A percentile compares a stretch with the other conserved stretches of the same genome.
Evolutionary conservation across 345 rosid genomes (phyloP).

Genomic region (Linum trigynum): DNA sequence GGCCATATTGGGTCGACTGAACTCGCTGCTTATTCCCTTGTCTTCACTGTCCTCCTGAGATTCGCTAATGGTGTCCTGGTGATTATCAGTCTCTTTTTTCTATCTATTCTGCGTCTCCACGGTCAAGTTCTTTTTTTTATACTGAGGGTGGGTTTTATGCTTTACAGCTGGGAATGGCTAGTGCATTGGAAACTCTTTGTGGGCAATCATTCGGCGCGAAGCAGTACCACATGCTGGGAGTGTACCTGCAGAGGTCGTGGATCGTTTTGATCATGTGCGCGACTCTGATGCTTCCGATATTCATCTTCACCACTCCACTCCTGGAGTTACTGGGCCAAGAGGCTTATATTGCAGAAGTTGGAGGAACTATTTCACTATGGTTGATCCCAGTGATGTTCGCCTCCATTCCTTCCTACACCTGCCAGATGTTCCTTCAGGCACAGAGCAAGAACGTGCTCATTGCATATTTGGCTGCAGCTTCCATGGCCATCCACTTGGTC

Average conservation of each 20-base stretch:
- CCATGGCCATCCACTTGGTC: slow-evolving; percentile 25
- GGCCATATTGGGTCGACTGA: not conserved
- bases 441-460: slow-evolving; percentile 41
- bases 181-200: slow-evolving; percentile 51
- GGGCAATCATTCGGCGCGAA: slow-evolving; percentile 58
- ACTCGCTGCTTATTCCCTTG: slow-evolving; percentile 28
- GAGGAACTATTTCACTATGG: slow-evolving; percentile 40
- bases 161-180: slow-evolving; percentile 49
- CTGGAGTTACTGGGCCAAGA: slow-evolving; percentile 35
- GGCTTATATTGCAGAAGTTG: slow-evolving; percentile 28
- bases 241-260: slow-evolving; percentile 53
- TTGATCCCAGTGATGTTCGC: slow-evolving; percentile 38
- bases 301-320: slow-evolving; percentile 32
- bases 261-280: slow-evolving; percentile 26
- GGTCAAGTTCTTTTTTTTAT: not conserved
- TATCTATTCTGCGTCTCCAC: not conserved
- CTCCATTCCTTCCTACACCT: slow-evolving; percentile 30
- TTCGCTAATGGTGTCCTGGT: slow-evolving; percentile 63
- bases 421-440: slow-evolving; percentile 49
- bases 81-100: not conserved
- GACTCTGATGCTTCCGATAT: slow-evolving; percentile 32
- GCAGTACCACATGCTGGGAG: slow-evolving; percentile 54
- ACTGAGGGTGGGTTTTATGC: slow-evolving; percentile 11
- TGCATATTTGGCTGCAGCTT: slow-evolving; percentile 27
- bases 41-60: slow-evolving; percentile 48